phyloP scores from a whole-genome alignment of 768 basidiomycete genomes.

The Sarcomyxa edulis region DNA sequence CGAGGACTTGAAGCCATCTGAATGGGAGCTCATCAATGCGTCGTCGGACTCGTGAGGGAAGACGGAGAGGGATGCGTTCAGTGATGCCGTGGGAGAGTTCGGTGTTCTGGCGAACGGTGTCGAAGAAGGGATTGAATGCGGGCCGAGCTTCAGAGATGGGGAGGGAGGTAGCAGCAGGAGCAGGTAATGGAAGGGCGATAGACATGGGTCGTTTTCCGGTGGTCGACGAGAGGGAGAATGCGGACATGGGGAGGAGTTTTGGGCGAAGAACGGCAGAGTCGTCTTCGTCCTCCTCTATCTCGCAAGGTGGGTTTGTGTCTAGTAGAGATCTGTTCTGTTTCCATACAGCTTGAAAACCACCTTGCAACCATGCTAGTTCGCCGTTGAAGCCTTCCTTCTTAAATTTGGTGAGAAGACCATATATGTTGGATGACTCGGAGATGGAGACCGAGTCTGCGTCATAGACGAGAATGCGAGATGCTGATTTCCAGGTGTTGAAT shows the following conservation, averaged over 20 bases:
- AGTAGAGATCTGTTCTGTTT: slow-evolving; percentile 46
- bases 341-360: slow-evolving; percentile 76
- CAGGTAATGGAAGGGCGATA: slow-evolving; percentile 1
- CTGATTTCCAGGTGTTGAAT: slow-evolving; percentile 56
- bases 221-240: slow-evolving; percentile 54
- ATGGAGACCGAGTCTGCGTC: slow-evolving; percentile 72
- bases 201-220: slow-evolving; percentile 13
- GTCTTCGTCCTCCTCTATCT: slow-evolving; percentile 48
- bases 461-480: slow-evolving; percentile 71
- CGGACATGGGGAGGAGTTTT: slow-evolving; percentile 55
- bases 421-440: slow-evolving; percentile 60
- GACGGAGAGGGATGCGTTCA: slow-evolving; percentile 75
- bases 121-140: slow-evolving; percentile 88
- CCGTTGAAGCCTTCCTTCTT: slow-evolving; percentile 46
- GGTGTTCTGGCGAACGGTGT: slow-evolving; percentile 83
- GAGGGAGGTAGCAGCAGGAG: background rate
- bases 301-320: slow-evolving; percentile 41
- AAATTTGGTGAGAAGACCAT: slow-evolving; percentile 75
- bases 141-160: slow-evolving; percentile 10
- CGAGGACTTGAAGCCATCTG: slow-evolving; percentile 72
- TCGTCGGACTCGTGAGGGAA: slow-evolving; percentile 41
- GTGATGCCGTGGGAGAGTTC: slow-evolving; percentile 74
- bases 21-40: slow-evolving; percentile 77
- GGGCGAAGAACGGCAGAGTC: slow-evolving; percentile 45
- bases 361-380: slow-evolving; percentile 72